These are phyloP conservation scores for Salix arbutifolia DNA, from an alignment of 345 rosid genomes.

Conservation along the genomic window DNA sequence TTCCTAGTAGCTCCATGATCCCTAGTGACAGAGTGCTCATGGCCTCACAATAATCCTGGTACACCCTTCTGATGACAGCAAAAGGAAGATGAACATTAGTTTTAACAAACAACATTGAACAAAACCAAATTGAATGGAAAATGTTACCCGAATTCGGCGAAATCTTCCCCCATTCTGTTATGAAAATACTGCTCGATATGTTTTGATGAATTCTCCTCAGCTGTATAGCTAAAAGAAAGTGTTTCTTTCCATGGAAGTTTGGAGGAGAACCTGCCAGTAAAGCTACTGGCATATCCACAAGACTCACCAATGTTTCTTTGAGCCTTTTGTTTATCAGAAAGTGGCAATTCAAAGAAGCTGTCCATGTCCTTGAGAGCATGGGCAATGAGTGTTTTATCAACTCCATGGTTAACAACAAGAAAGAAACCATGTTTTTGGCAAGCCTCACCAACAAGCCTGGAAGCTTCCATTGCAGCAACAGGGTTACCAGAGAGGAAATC, in stretches of 20 bases:
- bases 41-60: conserved; percentile 75
- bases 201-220: conserved; percentile 36
- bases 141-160: conserved; percentile 58
- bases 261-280: conserved; percentile 85
- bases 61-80: conserved; percentile 46
- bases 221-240: conserved; percentile 63
- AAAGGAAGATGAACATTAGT: neutral
- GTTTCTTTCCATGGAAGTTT: conserved; percentile 99
- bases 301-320: conserved; percentile 76
- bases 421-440: conserved; percentile 86
- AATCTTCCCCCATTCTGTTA: conserved; percentile 61
- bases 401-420: conserved; percentile 83
- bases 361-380: conserved; percentile 69
- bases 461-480: conserved; percentile 48
- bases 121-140: neutral
- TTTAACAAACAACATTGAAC: neutral
- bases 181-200: conserved; percentile 54
- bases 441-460: conserved; percentile 60
- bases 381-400: conserved; percentile 48
- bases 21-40: conserved; percentile 81
- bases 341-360: conserved; percentile 70
- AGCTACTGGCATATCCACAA: conserved; percentile 94
- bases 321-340: conserved; percentile 63
- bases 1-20: conserved; percentile 88
- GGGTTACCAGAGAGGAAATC: conserved; percentile 56